Evolutionary conservation across 2,329 filamentous ascomycete genomes (phyloP), one percentile per base, ranked within the genome.

Genomic region (Metarhizium guizhouense): DNA sequence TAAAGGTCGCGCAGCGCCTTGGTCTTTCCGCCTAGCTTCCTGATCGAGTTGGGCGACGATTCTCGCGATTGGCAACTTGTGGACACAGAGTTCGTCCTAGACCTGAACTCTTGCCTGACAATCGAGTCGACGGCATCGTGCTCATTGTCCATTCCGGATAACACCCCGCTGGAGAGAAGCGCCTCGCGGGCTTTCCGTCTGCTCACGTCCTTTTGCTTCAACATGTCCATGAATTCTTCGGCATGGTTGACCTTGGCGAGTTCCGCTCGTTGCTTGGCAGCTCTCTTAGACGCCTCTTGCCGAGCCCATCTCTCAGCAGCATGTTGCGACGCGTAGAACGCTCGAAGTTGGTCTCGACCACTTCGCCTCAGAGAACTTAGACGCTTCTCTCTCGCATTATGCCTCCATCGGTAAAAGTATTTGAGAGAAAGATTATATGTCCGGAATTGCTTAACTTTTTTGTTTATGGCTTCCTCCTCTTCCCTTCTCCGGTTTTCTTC

Each of bases 341-440:
- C 67, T 32, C 73, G 74, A 59, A 78, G 72, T 58, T 78, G 74
- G 45, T 81, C 78, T 52, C 78, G 75, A 20, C 77, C 79, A 45
- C 75, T 72, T 36, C 72, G 73, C 7, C 81, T 77, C 25, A 82
- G 73, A n/a, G 72, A 72, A 55, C 75, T 73, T 16, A 79, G 72
- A 3, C 76, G 73, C 18, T 72, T 74, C 49, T 75, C 72, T 13
- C 79, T 73, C 8, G 76, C 78, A 43, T 68, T 73, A 14, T 76
- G 65, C 51, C 74, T 77, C 81, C 81, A 84, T 18, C 71, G 71
- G 60, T 83, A 82, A 57, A 83, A 82, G 64, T 73, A 84, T 51
- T 76, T 81, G 57, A 82, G 68, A 13, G 71, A 68, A 34, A 84
- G 69, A 54, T 72, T 81, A 62, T 79, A 76, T 3, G 60, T 62